phyloP scores from a whole-genome alignment of 2,329 filamentous ascomycete genomes.

The Blastomyces silverae region DNA sequence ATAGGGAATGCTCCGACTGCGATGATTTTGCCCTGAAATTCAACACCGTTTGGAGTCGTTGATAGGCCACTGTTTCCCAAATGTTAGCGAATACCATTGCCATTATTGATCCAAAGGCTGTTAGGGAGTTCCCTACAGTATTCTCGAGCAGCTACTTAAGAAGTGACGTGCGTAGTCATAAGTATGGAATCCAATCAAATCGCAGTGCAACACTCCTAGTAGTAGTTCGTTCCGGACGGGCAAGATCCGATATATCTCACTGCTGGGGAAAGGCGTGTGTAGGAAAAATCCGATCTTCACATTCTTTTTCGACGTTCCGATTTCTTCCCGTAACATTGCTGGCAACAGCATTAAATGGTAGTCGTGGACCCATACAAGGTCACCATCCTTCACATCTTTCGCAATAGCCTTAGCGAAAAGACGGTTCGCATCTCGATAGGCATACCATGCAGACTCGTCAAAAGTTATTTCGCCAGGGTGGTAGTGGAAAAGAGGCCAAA shows the following conservation, averaged over 20 bases:
- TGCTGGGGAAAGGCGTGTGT: slow-evolving; percentile 94
- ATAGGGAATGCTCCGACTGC: slow-evolving; percentile 95
- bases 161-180: slow-evolving; percentile 99
- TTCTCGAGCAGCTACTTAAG: slow-evolving; percentile 90
- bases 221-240: slow-evolving; percentile 87
- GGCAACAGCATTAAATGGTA: slow-evolving; percentile 97
- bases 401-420: slow-evolving; percentile 84
- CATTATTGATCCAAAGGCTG: slow-evolving; percentile 19
- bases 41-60: slow-evolving; percentile 88
- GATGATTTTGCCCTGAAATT: slow-evolving; percentile 80
- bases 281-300: slow-evolving; percentile 98
- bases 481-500: slow-evolving; percentile 98
- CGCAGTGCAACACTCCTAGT: slow-evolving; percentile 81
- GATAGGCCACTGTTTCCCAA: slow-evolving; percentile 36
- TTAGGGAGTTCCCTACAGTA: slow-evolving; percentile 53
- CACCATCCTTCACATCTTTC: slow-evolving; percentile 82
- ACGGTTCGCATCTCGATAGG: slow-evolving; percentile 87
- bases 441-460: slow-evolving; percentile 88
- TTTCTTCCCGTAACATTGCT: slow-evolving; percentile 86
- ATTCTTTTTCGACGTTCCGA: slow-evolving; percentile 73
- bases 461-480: slow-evolving; percentile 98
- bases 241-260: slow-evolving; percentile 92
- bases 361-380: slow-evolving; percentile 96
- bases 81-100: neutral
- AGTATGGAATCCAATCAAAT: slow-evolving; percentile 95